A percentile compares a stretch with the other conserved stretches of the same genome.
Evolutionary conservation across 441 rosid species (phyloP).

Genomic region (Geranium incanum): DNA sequence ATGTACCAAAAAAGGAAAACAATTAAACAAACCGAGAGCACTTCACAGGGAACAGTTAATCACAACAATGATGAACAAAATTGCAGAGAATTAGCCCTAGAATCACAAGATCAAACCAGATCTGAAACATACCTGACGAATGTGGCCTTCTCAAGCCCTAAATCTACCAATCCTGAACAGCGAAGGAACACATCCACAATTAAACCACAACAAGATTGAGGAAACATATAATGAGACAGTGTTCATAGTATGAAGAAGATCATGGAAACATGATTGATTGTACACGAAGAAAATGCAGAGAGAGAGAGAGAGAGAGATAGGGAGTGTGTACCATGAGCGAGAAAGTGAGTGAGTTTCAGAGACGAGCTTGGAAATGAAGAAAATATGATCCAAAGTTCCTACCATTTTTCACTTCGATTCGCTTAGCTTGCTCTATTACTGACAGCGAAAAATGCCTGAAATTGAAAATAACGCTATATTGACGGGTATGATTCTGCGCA

Average conservation of each 20-base stretch:
- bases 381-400: not conserved
- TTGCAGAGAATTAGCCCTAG: not conserved
- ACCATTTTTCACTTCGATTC: not conserved
- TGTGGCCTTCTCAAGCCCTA: constrained; percentile 27
- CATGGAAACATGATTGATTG: not conserved
- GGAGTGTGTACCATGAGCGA: not conserved
- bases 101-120: constrained; percentile 30
- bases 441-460: not conserved
- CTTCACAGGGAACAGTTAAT: not conserved
- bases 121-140: constrained; percentile 52
- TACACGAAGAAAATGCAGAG: not conserved
- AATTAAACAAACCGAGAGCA: not conserved
- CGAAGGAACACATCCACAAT: constrained; percentile 15
- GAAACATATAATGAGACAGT: not conserved
- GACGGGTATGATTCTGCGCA: not conserved
- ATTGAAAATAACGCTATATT: not conserved
- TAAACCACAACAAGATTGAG: not conserved
- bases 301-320: not conserved
- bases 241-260: not conserved
- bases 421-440: not conserved
- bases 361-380: not conserved
- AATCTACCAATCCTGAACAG: constrained; percentile 39
- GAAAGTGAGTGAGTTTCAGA: constrained; percentile 6
- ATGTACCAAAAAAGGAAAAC: not conserved
- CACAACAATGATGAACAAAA: not conserved